phyloP scores from a whole-genome alignment of 2,329 filamentous ascomycete species.

The Plenodomus lindquistii region DNA sequence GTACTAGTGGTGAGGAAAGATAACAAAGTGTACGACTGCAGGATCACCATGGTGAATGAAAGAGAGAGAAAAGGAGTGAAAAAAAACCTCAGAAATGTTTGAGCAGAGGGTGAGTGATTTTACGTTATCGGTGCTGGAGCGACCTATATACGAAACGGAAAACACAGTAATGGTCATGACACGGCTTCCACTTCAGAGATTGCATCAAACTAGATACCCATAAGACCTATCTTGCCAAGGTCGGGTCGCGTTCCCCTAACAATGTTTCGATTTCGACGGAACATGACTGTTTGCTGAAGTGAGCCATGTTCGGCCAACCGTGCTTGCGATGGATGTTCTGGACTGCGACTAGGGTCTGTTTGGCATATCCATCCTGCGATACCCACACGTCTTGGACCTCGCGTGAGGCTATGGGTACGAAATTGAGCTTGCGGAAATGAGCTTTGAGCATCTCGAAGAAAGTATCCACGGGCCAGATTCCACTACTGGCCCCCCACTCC shows the following conservation, averaged over 20 bases:
- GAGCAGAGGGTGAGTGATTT: background rate
- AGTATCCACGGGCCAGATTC: constrained; percentile 9
- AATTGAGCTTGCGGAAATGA: constrained; percentile 9
- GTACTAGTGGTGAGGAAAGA: constrained; percentile 1
- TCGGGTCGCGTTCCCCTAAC: background rate
- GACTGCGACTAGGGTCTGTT: constrained; percentile 3
- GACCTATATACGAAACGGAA: background rate
- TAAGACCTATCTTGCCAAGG: background rate
- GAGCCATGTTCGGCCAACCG: constrained; percentile 10
- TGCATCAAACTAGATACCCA: background rate
- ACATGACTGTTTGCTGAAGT: constrained; percentile 10
- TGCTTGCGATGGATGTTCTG: constrained; percentile 11
- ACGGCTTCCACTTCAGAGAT: background rate
- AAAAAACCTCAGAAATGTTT: background rate
- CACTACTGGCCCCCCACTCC: constrained; percentile 8
- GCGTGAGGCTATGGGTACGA: constrained; percentile 6
- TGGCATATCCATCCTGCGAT: background rate
- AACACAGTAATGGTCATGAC: background rate
- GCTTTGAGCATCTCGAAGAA: constrained; percentile 18
- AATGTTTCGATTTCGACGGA: background rate
- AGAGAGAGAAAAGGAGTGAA: constrained; percentile 1
- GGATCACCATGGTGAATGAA: constrained; percentile 1
- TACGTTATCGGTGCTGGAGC: background rate
- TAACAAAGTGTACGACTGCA: constrained; percentile 3
- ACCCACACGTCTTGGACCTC: constrained; percentile 5